Percentiles rank a stretch among this genome's conserved stretches.
Evolutionary conservation across 371 early-diverging fungal genomes (phyloP).

Genomic region (Neoconidiobolus thromboides): DNA sequence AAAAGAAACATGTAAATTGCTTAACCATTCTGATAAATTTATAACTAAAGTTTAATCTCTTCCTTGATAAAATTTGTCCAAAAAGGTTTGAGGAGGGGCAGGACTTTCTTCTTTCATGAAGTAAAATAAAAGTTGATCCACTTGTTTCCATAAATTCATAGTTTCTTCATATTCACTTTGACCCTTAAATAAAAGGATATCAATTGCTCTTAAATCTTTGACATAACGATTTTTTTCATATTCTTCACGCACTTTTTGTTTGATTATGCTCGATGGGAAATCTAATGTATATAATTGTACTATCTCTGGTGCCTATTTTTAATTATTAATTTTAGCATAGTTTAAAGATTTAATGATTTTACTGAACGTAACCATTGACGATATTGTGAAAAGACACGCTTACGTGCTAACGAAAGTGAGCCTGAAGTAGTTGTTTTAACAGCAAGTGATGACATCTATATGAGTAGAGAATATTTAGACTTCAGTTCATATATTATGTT

Average conservation of each 20-base stretch:
- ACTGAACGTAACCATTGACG: conserved; percentile 45
- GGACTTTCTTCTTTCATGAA: conserved; percentile 59
- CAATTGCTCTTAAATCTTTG: conserved; percentile 54
- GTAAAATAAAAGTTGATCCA: conserved; percentile 75
- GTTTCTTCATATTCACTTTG: conserved; percentile 82
- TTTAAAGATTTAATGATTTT: conserved; percentile 8
- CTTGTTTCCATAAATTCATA: conserved; percentile 88
- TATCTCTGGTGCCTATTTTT: conserved; percentile 52
- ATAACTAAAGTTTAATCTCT: conserved; percentile 17
- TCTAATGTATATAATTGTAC: conserved; percentile 60
- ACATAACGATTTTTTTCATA: conserved; percentile 79
- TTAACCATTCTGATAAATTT: too few species aligned
- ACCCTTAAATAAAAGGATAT: conserved; percentile 75
- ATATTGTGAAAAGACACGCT: conserved; percentile 34
- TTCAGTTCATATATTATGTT: too few species aligned
- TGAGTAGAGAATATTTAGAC: too few species aligned
- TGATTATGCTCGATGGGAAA: conserved; percentile 45
- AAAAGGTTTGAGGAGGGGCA: conserved; percentile 51
- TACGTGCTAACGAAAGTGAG: conserved; percentile 30
- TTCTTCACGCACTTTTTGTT: conserved; percentile 75
- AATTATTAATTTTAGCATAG: not conserved
- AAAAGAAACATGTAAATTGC: too few species aligned
- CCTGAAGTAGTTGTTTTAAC: conserved; percentile 34
- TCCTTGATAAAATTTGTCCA: conserved; percentile 73
- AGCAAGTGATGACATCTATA: conserved; percentile 17